Conservation (phyloP, 805 yeast species). For the Nakazawaea ernobii region DNA sequence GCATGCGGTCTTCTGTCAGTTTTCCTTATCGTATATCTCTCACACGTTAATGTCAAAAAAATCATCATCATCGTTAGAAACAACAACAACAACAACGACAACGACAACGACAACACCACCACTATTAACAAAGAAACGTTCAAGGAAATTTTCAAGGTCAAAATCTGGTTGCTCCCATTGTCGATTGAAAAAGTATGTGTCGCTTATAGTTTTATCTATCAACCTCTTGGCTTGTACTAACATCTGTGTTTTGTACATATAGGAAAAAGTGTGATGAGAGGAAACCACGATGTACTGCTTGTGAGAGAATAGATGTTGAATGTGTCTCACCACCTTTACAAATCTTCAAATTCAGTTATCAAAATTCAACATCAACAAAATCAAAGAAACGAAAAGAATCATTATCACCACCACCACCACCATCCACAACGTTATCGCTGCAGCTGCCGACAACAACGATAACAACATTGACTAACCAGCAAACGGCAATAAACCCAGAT, state of each 20-base stretch:
- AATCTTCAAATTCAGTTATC: background rate
- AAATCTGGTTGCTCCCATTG: slow-evolving; percentile 21
- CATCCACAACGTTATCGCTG: too few relatives aligned
- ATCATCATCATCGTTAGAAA: too few relatives aligned
- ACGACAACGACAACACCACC: background rate
- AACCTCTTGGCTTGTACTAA: slow-evolving; percentile 38
- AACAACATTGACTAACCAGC: too few relatives aligned
- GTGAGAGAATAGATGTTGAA: slow-evolving; percentile 58
- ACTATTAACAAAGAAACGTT: background rate
- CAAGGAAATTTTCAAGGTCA: slow-evolving; percentile 3
- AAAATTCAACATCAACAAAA: background rate
- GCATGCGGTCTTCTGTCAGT: background rate
- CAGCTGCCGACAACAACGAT: too few relatives aligned
- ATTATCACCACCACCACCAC: too few relatives aligned
- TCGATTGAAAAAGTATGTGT: slow-evolving; percentile 34
- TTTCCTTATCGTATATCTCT: background rate
- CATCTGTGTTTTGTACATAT: slow-evolving; percentile 23
- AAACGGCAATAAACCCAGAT: too few relatives aligned
- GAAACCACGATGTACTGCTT: slow-evolving; percentile 58
- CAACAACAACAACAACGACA: too few relatives aligned
- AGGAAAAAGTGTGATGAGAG: slow-evolving; percentile 65
- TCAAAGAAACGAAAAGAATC: background rate
- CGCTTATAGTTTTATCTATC: slow-evolving; percentile 17
- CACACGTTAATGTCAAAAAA: background rate
- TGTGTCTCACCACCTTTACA: slow-evolving; percentile 44